phyloP scores from a whole-genome alignment of 805 yeast species.

The Hagleromyces aurorensis region DNA sequence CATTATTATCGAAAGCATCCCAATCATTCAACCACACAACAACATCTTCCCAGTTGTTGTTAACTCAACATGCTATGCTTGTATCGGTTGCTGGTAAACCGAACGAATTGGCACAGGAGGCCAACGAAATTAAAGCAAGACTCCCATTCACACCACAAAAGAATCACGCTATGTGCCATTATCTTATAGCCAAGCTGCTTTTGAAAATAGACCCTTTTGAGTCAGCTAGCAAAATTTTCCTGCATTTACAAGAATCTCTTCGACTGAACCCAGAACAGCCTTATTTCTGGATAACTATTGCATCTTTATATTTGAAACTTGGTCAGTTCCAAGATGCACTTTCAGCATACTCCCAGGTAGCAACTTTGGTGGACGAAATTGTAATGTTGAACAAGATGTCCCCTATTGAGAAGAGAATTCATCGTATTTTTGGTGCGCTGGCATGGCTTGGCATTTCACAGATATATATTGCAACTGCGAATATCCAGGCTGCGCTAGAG shows the following conservation, averaged over 20 bases:
- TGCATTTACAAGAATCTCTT: slow-evolving; percentile 17
- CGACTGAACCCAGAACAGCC: slow-evolving; percentile 28
- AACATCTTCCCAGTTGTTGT: too few relatives aligned
- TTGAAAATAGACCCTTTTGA: slow-evolving; percentile 8
- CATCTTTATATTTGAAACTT: slow-evolving; percentile 48
- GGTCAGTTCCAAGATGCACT: slow-evolving; percentile 59
- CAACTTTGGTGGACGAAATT: too few relatives aligned
- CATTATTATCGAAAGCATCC: too few relatives aligned
- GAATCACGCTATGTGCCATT: slow-evolving; percentile 9
- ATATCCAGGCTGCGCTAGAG: slow-evolving; percentile 15
- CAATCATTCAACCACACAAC: too few relatives aligned
- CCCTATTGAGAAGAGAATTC: slow-evolving; percentile 4
- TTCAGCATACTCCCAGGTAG: slow-evolving; percentile 64
- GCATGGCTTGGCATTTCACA: slow-evolving; percentile 28
- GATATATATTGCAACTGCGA: slow-evolving; percentile 16
- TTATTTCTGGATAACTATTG: slow-evolving; percentile 62
- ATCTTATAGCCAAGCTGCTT: slow-evolving; percentile 13
- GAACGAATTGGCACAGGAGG: too few relatives aligned
- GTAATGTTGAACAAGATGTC: slow-evolving; percentile 26
- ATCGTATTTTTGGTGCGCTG: slow-evolving; percentile 18
- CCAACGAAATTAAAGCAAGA: too few relatives aligned
- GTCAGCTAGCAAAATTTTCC: slow-evolving; percentile 15
- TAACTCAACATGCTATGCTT: too few relatives aligned
- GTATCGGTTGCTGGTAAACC: too few relatives aligned
- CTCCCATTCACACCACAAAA: slow-evolving; percentile 2